Conservation (phyloP, 441 rosid species). For the Euphorbia corollata region DNA sequence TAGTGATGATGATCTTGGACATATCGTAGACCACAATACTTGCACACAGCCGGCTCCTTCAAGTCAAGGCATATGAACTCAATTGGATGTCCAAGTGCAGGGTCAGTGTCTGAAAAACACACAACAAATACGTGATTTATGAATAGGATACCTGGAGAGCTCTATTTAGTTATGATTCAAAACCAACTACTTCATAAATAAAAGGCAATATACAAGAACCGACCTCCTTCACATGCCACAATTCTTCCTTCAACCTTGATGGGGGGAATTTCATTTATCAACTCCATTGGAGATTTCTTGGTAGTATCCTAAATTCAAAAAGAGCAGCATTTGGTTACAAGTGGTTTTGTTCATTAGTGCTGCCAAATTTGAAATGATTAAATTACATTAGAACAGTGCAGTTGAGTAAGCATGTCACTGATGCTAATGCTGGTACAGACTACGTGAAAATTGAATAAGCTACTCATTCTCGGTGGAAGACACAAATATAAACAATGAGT, state of each 20-base stretch:
- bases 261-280: constrained; percentile 94
- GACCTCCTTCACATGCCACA: constrained; percentile 98
- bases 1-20: constrained; percentile 92
- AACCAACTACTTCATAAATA: background rate
- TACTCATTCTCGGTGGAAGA: background rate
- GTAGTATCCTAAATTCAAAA: constrained; percentile 49
- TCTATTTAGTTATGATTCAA: background rate
- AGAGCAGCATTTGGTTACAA: constrained; percentile 4
- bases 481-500: background rate
- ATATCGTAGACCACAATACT: constrained; percentile 88
- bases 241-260: constrained; percentile 88
- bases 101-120: constrained; percentile 47
- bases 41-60: constrained; percentile 81
- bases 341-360: background rate
- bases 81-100: constrained; percentile 95
- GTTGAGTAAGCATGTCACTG: background rate
- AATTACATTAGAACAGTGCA: background rate
- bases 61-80: constrained; percentile 93
- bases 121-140: background rate
- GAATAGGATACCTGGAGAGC: background rate
- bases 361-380: background rate
- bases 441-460: background rate
- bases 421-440: no score
- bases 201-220: constrained; percentile 19
- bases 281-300: constrained; percentile 96